A percentile compares a stretch with the other conserved stretches of the same genome.
phyloP scores from a whole-genome alignment of 139 green algal genomes.

The Nannochloris sp. region DNA sequence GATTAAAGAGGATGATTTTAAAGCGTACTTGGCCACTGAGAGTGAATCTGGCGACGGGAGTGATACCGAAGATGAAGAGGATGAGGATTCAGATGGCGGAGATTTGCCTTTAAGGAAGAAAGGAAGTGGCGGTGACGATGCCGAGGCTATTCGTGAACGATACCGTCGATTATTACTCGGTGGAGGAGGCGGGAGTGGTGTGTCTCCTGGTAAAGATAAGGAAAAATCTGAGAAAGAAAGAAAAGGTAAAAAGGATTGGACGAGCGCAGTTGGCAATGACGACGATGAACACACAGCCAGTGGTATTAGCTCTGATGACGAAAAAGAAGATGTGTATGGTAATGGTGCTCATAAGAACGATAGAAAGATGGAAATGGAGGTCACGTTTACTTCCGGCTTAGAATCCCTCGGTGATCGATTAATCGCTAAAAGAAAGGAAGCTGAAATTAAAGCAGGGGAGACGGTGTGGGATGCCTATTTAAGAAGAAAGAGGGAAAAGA shows the following conservation, averaged over 20 bases:
- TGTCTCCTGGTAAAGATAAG: background rate
- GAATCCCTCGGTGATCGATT: constrained; percentile 67
- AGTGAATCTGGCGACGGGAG: background rate
- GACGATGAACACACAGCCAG: background rate
- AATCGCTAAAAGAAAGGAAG: constrained; percentile 52
- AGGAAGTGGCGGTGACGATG: constrained; percentile 7
- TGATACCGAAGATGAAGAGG: constrained; percentile 31
- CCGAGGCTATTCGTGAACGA: constrained; percentile 33
- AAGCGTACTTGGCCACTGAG: constrained; percentile 64
- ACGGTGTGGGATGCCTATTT: constrained; percentile 81
- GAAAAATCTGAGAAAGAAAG: background rate
- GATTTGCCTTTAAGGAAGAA: background rate
- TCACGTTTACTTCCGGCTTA: constrained; percentile 66
- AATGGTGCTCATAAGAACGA: background rate
- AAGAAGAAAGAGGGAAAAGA: constrained; percentile 39
- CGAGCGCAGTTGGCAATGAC: constrained; percentile 1
- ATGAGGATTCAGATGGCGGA: constrained; percentile 23
- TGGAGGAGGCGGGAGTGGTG: background rate
- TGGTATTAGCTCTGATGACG: too few relatives aligned
- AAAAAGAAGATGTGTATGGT: constrained; percentile 5
- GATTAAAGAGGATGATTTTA: constrained; percentile 85
- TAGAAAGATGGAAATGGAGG: constrained; percentile 59
- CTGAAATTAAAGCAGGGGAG: constrained; percentile 41
- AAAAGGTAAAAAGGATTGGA: constrained; percentile 56
- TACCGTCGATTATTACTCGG: constrained; percentile 45